Evolutionary conservation across 2,329 filamentous ascomycete species (phyloP).

Genomic region (Zymoseptoria crescenta): DNA sequence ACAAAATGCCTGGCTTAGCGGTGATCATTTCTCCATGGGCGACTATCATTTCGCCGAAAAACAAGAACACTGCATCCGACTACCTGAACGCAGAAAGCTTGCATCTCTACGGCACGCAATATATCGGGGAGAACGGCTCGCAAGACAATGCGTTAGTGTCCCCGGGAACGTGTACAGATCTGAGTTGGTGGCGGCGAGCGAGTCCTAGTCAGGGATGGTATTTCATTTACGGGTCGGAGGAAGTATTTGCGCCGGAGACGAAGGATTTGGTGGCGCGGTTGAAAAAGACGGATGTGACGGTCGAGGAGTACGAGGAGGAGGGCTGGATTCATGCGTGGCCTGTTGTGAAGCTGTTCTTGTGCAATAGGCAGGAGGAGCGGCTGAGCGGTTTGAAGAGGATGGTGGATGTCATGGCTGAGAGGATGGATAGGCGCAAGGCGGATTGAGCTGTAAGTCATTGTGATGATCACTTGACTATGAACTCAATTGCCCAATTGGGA

Average conservation of each 20-base stretch:
- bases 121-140: constrained; percentile 48
- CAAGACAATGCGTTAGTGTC: constrained; percentile 54
- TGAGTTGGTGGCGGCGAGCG: constrained; percentile 58
- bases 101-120: constrained; percentile 62
- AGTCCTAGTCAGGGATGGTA: constrained; percentile 60
- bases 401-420: constrained; percentile 24
- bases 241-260: constrained; percentile 68
- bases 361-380: constrained; percentile 39
- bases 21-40: constrained; percentile 76
- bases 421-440: constrained; percentile 10
- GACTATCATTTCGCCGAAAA: constrained; percentile 59
- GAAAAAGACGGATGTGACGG: constrained; percentile 45
- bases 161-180: constrained; percentile 61
- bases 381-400: constrained; percentile 42
- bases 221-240: constrained; percentile 66
- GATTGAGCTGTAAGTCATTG: constrained; percentile 2
- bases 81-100: constrained; percentile 63
- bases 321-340: constrained; percentile 78
- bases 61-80: constrained; percentile 64
- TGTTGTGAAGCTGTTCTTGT: constrained; percentile 55
- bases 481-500: neutral
- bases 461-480: neutral
- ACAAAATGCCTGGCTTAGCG: constrained; percentile 52
- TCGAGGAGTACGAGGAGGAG: constrained; percentile 53
- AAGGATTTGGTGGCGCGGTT: constrained; percentile 51